Evolutionary conservation across 2,329 filamentous ascomycete species (phyloP).

Genomic region (Grosmannia penicillata): DNA sequence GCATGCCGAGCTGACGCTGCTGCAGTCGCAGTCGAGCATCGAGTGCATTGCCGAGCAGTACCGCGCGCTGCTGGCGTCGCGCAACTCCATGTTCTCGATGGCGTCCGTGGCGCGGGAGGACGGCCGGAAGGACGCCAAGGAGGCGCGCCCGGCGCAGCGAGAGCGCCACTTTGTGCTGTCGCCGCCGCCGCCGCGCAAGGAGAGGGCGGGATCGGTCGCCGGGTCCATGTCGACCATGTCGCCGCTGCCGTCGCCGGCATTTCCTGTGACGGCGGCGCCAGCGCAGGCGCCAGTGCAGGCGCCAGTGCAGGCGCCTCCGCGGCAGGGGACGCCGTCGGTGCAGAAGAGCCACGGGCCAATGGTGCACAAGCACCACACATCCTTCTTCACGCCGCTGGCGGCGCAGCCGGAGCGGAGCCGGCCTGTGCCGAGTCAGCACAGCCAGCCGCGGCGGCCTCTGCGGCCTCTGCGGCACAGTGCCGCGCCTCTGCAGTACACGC

Average conservation of each 20-base stretch:
- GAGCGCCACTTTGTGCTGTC: constrained; percentile 2
- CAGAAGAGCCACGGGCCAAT: background rate
- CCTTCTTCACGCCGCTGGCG: background rate
- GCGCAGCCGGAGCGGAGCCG: no score
- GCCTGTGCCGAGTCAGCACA: no score
- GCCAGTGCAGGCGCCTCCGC: background rate
- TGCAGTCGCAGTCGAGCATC: constrained; percentile 21
- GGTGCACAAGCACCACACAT: background rate
- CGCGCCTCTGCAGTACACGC: constrained; percentile 4
- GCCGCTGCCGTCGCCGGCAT: constrained; percentile 3
- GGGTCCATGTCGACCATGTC: background rate
- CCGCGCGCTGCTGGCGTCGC: constrained; percentile 27
- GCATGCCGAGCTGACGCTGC: constrained; percentile 5
- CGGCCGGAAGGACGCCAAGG: background rate
- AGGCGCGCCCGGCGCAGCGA: background rate
- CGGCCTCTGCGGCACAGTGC: background rate
- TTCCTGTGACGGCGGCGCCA: background rate
- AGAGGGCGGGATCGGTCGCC: no score
- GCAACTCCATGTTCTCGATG: constrained; percentile 17
- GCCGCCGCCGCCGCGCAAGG: background rate
- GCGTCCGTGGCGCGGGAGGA: constrained; percentile 7
- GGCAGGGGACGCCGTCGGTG: background rate
- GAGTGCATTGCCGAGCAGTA: constrained; percentile 38
- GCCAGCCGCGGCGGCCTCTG: no score
- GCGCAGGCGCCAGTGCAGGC: background rate